These are phyloP conservation scores for Mortierella sp. DNA, from an alignment of 371 early-diverging fungal species.

Conservation along the genomic window DNA sequence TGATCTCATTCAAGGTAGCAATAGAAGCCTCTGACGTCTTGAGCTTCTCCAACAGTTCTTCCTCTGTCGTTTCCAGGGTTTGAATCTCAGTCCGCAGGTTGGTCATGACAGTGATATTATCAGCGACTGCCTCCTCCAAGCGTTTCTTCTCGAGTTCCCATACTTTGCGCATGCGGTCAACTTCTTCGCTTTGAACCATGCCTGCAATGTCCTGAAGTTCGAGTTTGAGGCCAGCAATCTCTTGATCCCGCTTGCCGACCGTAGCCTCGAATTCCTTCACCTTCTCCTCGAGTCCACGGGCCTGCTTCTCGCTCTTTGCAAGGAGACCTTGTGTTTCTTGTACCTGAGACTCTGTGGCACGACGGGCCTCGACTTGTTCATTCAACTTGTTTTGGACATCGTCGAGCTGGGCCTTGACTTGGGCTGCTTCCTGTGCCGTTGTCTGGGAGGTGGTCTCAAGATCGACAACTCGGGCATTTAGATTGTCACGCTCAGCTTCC, in stretches of 20 bases:
- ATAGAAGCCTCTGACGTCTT: constrained; percentile 51
- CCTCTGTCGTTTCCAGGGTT: constrained; percentile 54
- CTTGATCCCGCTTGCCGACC: constrained; percentile 60
- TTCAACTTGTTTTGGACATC: constrained; percentile 25
- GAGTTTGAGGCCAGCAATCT: constrained; percentile 35
- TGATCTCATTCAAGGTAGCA: constrained; percentile 14
- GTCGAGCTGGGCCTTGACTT: constrained; percentile 5
- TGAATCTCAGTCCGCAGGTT: constrained; percentile 53
- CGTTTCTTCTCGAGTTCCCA: constrained; percentile 70
- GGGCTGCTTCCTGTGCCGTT: background rate
- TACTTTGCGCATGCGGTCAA: constrained; percentile 55
- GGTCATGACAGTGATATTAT: constrained; percentile 48
- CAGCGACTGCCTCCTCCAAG: constrained; percentile 59
- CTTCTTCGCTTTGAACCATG: constrained; percentile 53
- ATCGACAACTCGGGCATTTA: constrained; percentile 13
- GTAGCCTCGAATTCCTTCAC: constrained; percentile 60
- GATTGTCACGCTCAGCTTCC: constrained; percentile 21
- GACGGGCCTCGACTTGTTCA: too few species aligned
- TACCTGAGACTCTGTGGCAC: constrained; percentile 23
- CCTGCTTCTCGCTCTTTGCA: constrained; percentile 35
- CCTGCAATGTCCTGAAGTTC: constrained; percentile 60
- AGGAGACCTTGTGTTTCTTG: constrained; percentile 14
- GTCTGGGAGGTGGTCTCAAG: constrained; percentile 8
- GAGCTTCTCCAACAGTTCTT: constrained; percentile 50
- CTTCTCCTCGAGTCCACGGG: constrained; percentile 56